Base-by-base conservation (phyloP, 305 asterid genomes). In the Fraxinus sp. region DNA sequence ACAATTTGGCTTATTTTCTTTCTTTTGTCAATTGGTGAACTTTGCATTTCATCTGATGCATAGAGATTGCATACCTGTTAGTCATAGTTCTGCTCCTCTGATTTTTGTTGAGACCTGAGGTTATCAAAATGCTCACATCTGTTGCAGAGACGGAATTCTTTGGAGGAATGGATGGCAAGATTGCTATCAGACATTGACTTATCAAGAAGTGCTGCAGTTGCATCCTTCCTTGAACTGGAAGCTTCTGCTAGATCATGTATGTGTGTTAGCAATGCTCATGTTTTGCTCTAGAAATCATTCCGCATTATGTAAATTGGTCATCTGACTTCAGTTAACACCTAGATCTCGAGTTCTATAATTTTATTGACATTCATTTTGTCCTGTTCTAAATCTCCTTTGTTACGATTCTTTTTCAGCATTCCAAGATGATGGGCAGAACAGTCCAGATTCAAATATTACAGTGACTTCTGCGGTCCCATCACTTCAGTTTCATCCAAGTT, bases 191-290 rank as follows among this genome's bases (percentile, higher is more conserved):
- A 94, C 86, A 92, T 94, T 87, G 97, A 93, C 81, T 78, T 93
- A 74, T 94, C 99, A 76, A 91, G 98, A 91, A 92, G 94, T 87
- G 86, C 89, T 22, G 90, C 83, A 66, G 98, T 93, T 37, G 99
- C 99, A 14, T 93, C 99, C 73, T 97, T 94, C 86, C 97, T 97
- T 77, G 99, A 97, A 86, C 92, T 97, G 86, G 99, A 97, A 90
- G 97, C 98, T 83, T 93, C 98, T 86, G 98, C 98, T 85, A 91
- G 99, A 87, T 90, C 98, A 89, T 90, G 99, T 97, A 87, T 73
- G 97, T 88, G 64, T 57, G 28, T 78, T 86, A 74, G 41, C 80
- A 76, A 74, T 85, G 66, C 62, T 32, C 62, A 5, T 49, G 78
- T 59, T 76, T 5, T 75, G 33, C 78, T 84, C 85, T 76, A 30